These are phyloP conservation scores for Anacardium occidentale DNA, from an alignment of 345 rosid species.

Conservation along the genomic window DNA sequence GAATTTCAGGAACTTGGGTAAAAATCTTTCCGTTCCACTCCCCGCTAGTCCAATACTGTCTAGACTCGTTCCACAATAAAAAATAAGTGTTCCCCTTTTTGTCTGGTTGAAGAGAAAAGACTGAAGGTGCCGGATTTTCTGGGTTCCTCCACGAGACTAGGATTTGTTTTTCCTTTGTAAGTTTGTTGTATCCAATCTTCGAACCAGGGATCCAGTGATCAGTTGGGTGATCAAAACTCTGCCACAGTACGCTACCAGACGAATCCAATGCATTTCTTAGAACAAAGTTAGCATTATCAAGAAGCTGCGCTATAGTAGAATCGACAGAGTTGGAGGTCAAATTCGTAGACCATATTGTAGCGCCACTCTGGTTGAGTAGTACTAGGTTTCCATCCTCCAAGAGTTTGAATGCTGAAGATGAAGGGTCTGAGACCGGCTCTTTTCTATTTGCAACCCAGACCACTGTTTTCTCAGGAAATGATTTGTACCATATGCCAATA, in stretches of 20 bases:
- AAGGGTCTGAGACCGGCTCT: constrained; percentile 12
- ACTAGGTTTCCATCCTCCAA: constrained; percentile 25
- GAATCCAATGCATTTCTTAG: constrained; percentile 12
- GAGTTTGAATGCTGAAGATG: constrained; percentile 15
- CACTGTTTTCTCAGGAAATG: constrained; percentile 2
- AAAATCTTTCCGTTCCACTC: constrained; percentile 20
- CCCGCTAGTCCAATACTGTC: constrained; percentile 22
- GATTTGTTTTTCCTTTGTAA: neutral
- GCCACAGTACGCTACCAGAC: constrained; percentile 12
- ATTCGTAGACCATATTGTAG: constrained; percentile 24
- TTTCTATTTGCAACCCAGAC: constrained; percentile 37
- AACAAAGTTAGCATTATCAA: constrained; percentile 28
- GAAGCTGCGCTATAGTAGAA: constrained; percentile 25
- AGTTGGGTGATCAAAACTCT: constrained; percentile 35
- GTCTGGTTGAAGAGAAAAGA: constrained; percentile 21
- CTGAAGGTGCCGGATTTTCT: constrained; percentile 32
- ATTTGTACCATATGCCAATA: constrained; percentile 32
- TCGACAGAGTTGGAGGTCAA: neutral
- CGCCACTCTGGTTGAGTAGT: constrained; percentile 18
- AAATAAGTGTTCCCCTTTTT: constrained; percentile 15
- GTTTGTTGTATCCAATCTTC: constrained; percentile 23
- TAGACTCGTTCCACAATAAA: constrained; percentile 13
- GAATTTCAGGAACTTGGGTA: constrained; percentile 7
- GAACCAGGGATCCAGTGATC: constrained; percentile 27
- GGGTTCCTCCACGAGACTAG: constrained; percentile 28